These are phyloP conservation scores for Cryptococcus wingfieldii DNA, from an alignment of 1,284 basidiomycete species.

Conservation along the genomic window DNA sequence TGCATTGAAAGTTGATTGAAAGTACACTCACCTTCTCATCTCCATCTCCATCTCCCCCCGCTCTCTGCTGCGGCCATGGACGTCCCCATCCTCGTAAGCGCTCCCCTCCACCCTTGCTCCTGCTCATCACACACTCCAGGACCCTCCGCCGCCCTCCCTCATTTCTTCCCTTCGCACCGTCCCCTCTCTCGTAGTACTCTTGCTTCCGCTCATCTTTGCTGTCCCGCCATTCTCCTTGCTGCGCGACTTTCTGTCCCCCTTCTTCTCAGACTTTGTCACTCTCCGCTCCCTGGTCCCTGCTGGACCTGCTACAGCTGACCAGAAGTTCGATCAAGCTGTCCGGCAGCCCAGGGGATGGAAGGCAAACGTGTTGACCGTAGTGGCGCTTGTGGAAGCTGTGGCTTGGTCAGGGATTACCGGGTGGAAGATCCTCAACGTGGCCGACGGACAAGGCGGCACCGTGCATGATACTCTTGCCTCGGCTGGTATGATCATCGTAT, in stretches of 20 bases:
- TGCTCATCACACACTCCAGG: not conserved
- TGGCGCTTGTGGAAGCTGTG: conserved; percentile 24
- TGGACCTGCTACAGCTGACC: conserved; percentile 10
- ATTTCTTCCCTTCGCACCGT: conserved; percentile 30
- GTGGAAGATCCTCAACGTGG: conserved; percentile 14
- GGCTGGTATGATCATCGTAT: conserved; percentile 36
- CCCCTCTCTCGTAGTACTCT: conserved; percentile 26
- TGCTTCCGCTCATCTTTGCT: conserved; percentile 22
- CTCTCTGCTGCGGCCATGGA: not conserved
- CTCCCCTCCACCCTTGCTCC: not conserved
- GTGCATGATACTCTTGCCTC: conserved; percentile 21
- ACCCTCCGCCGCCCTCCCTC: conserved; percentile 15
- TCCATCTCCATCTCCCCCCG: too few relatives aligned
- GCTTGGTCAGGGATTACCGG: conserved; percentile 37
- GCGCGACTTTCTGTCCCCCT: conserved; percentile 8
- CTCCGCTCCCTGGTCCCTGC: conserved; percentile 26
- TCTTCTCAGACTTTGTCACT: conserved; percentile 31
- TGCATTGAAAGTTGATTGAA: too few relatives aligned
- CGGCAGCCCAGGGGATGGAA: conserved; percentile 24
- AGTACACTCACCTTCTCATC: too few relatives aligned
- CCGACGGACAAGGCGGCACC: conserved; percentile 5
- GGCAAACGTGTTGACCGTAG: conserved; percentile 23
- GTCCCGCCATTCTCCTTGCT: conserved; percentile 23
- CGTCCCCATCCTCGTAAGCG: not conserved
- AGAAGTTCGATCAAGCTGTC: conserved; percentile 10